Evolutionary conservation across 371 early-diverging fungal genomes (phyloP).

Genomic region (Apophysomyces ossiformis): DNA sequence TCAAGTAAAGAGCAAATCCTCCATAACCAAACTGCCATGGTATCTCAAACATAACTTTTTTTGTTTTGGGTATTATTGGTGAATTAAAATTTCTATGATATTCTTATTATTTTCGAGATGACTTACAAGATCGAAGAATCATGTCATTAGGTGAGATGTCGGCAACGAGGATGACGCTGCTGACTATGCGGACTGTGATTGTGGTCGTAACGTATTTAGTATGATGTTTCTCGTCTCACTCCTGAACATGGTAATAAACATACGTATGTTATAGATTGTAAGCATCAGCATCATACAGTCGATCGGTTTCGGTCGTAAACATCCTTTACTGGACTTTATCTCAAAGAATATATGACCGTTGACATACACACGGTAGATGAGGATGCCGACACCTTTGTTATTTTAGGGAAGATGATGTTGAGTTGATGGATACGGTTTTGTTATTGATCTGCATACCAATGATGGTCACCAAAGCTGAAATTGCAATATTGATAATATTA

Average conservation of each 20-base stretch:
- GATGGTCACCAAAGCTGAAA: slow-evolving; percentile 25
- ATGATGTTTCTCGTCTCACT: not conserved
- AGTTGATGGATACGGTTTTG: not conserved
- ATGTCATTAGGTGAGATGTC: slow-evolving; percentile 19
- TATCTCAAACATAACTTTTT: slow-evolving; percentile 25
- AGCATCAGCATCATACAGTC: slow-evolving; percentile 28
- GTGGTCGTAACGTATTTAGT: not conserved
- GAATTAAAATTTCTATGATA: not conserved
- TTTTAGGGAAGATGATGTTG: not conserved
- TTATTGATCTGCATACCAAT: slow-evolving; percentile 23
- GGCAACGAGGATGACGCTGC: slow-evolving; percentile 23
- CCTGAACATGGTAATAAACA: not conserved
- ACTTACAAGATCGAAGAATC: slow-evolving; percentile 26
- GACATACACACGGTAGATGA: slow-evolving; percentile 19
- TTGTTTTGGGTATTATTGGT: not conserved
- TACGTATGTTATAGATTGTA: slow-evolving; percentile 28
- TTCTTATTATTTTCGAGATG: not conserved
- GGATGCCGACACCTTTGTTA: slow-evolving; percentile 18
- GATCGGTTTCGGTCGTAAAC: slow-evolving; percentile 30
- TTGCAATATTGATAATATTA: slow-evolving; percentile 28
- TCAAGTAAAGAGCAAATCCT: slow-evolving; percentile 30
- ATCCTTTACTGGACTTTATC: slow-evolving; percentile 11
- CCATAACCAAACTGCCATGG: slow-evolving; percentile 38
- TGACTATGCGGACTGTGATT: slow-evolving; percentile 25
- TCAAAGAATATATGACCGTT: slow-evolving; percentile 26